Conservation (phyloP, 495 filamentous ascomycete species). For the Penicillium goetzii region DNA sequence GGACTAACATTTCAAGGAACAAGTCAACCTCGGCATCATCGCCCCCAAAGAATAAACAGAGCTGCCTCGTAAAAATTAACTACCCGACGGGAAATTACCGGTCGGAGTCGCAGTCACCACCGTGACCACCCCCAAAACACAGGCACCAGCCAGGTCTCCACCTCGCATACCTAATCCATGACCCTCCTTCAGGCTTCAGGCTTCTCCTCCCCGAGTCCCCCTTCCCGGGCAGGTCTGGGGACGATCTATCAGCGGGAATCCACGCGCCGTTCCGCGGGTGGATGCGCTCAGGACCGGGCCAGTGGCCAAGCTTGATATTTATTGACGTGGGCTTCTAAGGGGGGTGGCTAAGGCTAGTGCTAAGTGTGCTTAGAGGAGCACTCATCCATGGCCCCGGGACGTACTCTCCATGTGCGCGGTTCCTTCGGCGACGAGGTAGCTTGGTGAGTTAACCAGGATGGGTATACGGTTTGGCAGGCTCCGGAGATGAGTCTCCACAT, state of each 20-base stretch:
- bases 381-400: slow-evolving; percentile 10
- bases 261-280: slow-evolving; percentile 31
- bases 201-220: not conserved
- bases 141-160: not conserved
- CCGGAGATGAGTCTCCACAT: not conserved
- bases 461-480: not conserved
- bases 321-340: not conserved
- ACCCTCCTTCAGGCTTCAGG: not conserved
- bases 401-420: slow-evolving; percentile 10
- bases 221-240: slow-evolving; percentile 18
- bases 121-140: not conserved
- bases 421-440: slow-evolving; percentile 11
- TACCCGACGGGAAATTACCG: not conserved
- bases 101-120: not conserved
- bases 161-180: not conserved
- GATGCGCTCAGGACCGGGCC: slow-evolving; percentile 10
- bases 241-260: slow-evolving; percentile 30
- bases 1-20: not conserved
- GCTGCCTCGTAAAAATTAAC: not conserved
- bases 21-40: not conserved
- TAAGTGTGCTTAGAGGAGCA: not conserved
- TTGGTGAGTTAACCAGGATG: not conserved
- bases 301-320: not conserved
- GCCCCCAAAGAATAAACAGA: not conserved
- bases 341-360: not conserved